These are phyloP conservation scores for Yamadazyma tumulicola DNA, from an alignment of 805 yeast genomes.

Conservation along the genomic window DNA sequence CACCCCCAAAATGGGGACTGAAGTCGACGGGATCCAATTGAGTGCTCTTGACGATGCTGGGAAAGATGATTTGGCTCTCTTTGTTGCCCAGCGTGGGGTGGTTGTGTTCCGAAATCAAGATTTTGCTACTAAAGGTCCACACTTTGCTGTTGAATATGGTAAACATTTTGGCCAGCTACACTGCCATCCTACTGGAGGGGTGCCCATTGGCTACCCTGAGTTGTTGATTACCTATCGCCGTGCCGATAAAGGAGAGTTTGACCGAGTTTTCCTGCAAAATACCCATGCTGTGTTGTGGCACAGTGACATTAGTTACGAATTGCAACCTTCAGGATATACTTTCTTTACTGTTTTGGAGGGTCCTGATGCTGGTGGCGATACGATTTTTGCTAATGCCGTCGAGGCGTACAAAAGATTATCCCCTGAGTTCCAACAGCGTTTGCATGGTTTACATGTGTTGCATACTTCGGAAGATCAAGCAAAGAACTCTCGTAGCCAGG, in stretches of 20 bases:
- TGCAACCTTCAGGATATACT: conserved; percentile 70
- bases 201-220: conserved; percentile 61
- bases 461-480: conserved; percentile 77
- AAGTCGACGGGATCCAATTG: conserved; percentile 25
- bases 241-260: conserved; percentile 36
- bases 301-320: conserved; percentile 71
- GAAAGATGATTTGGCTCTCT: conserved; percentile 66
- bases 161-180: conserved; percentile 67
- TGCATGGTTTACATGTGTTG: conserved; percentile 60
- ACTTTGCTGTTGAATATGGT: conserved; percentile 51
- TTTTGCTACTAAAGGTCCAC: conserved; percentile 49
- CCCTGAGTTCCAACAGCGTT: conserved; percentile 55
- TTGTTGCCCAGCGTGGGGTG: conserved; percentile 68
- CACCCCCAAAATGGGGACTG: conserved; percentile 31
- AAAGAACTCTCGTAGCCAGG: conserved; percentile 45
- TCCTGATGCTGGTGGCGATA: conserved; percentile 69
- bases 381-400: conserved; percentile 66
- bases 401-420: conserved; percentile 74
- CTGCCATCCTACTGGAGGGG: conserved; percentile 72
- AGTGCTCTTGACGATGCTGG: conserved; percentile 30
- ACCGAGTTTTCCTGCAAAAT: conserved; percentile 30
- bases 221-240: conserved; percentile 60
- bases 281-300: conserved; percentile 55
- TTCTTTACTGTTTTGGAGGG: conserved; percentile 60
- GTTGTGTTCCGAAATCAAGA: conserved; percentile 67